These are phyloP conservation scores for Hypoxylon crocopeplum DNA, from an alignment of 495 filamentous ascomycete species.

Conservation along the genomic window DNA sequence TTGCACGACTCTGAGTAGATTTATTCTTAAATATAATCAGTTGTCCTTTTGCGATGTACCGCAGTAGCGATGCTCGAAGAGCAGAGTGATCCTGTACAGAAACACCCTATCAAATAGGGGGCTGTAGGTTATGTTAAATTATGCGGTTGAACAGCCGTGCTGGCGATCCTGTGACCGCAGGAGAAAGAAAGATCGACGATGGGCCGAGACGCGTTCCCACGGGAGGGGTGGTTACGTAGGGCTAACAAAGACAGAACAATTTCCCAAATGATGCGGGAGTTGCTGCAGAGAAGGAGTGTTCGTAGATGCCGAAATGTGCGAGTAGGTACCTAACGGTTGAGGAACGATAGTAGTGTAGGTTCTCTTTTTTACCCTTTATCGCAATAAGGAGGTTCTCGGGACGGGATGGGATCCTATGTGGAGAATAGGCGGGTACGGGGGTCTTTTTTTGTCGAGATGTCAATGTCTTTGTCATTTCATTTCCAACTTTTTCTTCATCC, in stretches of 20 bases:
- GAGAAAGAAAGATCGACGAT: constrained; percentile 24
- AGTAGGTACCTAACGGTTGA: no score
- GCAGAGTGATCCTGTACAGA: constrained; percentile 5
- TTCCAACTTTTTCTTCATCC: constrained; percentile 17
- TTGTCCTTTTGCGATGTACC: no score
- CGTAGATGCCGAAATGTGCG: constrained; percentile 7
- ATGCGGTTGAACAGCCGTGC: constrained; percentile 7
- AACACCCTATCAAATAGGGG: background rate
- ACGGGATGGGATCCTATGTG: constrained; percentile 26
- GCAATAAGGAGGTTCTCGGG: constrained; percentile 26
- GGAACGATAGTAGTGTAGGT: constrained; percentile 2
- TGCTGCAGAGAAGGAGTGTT: constrained; percentile 15
- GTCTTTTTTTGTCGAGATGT: constrained; percentile 29
- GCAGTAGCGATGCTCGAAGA: constrained; percentile 6
- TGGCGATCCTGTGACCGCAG: constrained; percentile 2
- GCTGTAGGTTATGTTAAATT: constrained; percentile 8
- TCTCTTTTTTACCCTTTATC: constrained; percentile 22
- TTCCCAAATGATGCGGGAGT: constrained; percentile 8
- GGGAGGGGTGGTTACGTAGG: constrained; percentile 15
- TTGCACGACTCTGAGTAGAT: constrained; percentile 4
- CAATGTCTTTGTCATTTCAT: constrained; percentile 40
- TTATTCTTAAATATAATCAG: background rate
- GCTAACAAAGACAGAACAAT: constrained; percentile 10
- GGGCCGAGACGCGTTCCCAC: constrained; percentile 14
- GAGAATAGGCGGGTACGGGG: constrained; percentile 28